Evolutionary conservation across 129 eudicot species (phyloP).

Genomic region (Tagetes patula): DNA sequence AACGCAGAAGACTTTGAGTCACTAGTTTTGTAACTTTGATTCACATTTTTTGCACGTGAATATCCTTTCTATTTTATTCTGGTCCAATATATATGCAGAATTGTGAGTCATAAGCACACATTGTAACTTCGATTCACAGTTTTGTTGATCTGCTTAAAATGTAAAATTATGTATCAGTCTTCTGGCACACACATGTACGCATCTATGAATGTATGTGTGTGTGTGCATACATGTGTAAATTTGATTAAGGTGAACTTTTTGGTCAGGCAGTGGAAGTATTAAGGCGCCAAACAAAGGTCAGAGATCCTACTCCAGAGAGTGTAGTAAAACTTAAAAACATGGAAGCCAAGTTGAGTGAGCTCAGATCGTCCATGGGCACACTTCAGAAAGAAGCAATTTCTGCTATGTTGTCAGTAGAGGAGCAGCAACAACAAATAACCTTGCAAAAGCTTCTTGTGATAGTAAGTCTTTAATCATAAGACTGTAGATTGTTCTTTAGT

Average conservation of each 20-base stretch:
- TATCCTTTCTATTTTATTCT: neutral
- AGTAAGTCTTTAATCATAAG: slow-evolving; percentile 42
- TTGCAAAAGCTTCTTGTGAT: slow-evolving; percentile 72
- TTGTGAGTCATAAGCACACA: neutral
- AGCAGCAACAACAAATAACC: slow-evolving; percentile 80
- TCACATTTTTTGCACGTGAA: neutral
- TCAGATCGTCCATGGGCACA: slow-evolving; percentile 60
- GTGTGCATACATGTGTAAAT: neutral
- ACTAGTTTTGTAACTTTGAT: neutral
- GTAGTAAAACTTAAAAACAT: slow-evolving; percentile 65
- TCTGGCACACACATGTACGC: neutral
- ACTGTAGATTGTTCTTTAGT: slow-evolving; percentile 4
- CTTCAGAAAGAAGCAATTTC: slow-evolving; percentile 83
- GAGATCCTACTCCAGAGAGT: slow-evolving; percentile 62
- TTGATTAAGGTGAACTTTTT: slow-evolving; percentile 12
- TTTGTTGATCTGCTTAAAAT: neutral
- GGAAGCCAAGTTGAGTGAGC: slow-evolving; percentile 61
- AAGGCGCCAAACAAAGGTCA: slow-evolving; percentile 64
- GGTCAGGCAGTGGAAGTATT: slow-evolving; percentile 74
- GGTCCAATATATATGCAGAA: neutral
- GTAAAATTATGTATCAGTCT: neutral
- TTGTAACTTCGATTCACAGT: neutral
- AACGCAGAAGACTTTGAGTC: neutral
- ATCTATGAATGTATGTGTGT: neutral
- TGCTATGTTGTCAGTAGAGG: slow-evolving; percentile 93